A percentile compares a stretch with the other conserved stretches of the same genome.
Conservation (phyloP, 139 green algal species). For the Chlamydomonas schloesseri region DNA sequence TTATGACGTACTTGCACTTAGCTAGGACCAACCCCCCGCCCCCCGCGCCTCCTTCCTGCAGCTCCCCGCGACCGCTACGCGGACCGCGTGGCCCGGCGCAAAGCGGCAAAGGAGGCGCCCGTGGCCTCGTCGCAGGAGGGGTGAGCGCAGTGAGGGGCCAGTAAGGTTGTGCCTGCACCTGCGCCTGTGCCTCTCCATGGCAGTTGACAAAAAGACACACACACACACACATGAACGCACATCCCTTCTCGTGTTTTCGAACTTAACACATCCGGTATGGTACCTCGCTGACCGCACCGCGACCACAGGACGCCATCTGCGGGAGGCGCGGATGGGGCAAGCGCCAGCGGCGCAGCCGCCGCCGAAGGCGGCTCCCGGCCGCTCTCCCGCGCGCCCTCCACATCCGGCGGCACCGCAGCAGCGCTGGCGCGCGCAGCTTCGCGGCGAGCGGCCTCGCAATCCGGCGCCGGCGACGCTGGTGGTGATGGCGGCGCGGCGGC, state of each 20-base stretch:
- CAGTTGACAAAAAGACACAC: background rate
- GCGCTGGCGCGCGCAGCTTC: no score
- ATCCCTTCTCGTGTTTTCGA: background rate
- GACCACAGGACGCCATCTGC: no score
- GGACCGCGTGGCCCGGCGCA: background rate
- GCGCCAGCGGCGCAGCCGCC: no score
- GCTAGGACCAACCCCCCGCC: background rate
- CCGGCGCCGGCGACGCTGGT: no score
- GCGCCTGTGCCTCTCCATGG: background rate
- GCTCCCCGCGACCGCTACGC: conserved; percentile 22
- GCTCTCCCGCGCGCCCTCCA: background rate
- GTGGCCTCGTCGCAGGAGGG: background rate
- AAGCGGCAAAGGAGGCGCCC: background rate
- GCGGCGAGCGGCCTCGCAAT: background rate
- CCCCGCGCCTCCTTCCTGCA: background rate
- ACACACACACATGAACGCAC: background rate
- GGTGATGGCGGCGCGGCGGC: background rate
- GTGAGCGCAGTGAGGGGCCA: background rate
- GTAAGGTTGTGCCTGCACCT: background rate
- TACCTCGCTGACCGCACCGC: no score
- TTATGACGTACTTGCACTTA: background rate
- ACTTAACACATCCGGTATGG: no score
- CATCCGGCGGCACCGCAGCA: background rate
- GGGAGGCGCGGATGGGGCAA: no score
- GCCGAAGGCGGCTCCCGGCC: no score